Conservation (phyloP, 768 basidiomycete genomes). For the Rhizopogon vinicolor region DNA sequence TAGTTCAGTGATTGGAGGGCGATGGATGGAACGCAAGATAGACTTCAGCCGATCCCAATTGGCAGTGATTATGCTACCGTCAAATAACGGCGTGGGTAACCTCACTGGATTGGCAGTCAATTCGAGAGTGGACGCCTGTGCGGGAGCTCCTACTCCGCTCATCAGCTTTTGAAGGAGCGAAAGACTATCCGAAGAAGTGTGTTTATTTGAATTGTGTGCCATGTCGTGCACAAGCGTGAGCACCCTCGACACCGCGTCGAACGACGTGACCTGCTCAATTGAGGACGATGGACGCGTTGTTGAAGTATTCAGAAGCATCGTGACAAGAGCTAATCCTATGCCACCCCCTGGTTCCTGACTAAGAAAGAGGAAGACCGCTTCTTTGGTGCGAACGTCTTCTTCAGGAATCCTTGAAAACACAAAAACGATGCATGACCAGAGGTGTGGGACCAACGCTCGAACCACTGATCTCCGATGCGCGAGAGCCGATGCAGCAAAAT, state of each 20-base stretch:
- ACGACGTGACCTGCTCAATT: constrained; percentile 6
- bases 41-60: constrained; percentile 21
- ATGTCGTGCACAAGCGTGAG: constrained; percentile 36
- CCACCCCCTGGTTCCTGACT: constrained; percentile 43
- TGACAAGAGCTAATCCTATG: constrained; percentile 38
- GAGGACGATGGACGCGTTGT: background rate
- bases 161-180: constrained; percentile 33
- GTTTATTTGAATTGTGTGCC: constrained; percentile 20
- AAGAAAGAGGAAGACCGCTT: constrained; percentile 38
- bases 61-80: constrained; percentile 36
- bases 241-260: constrained; percentile 26
- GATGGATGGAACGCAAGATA: constrained; percentile 21
- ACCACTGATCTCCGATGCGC: constrained; percentile 31
- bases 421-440: constrained; percentile 58
- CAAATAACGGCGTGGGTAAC: constrained; percentile 34
- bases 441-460: constrained; percentile 34
- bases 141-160: constrained; percentile 13
- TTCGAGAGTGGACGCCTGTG: background rate
- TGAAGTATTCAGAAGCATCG: constrained; percentile 29
- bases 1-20: constrained; percentile 20
- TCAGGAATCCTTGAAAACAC: constrained; percentile 40
- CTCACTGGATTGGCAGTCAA: background rate
- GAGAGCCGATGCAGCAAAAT: constrained; percentile 27
- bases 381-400: constrained; percentile 21
- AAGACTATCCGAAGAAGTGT: constrained; percentile 28